These are phyloP conservation scores for Aspergillus sp. DNA, from an alignment of 2,329 filamentous ascomycete genomes.

Conservation along the genomic window DNA sequence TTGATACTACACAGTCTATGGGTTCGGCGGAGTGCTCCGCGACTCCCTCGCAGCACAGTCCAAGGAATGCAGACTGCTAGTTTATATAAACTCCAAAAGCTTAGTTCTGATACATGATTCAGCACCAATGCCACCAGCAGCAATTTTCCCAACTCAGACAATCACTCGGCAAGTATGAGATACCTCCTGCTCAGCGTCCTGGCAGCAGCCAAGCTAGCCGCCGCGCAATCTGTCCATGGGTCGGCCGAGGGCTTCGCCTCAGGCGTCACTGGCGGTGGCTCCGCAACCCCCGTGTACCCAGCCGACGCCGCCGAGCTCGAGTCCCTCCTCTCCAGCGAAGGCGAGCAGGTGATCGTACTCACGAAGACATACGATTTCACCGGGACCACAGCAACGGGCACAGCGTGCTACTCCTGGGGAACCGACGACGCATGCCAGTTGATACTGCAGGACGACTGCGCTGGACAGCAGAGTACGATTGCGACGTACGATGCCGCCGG, in stretches of 20 bases:
- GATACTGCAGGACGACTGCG: conserved; percentile 60
- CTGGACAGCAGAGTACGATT: conserved; percentile 55
- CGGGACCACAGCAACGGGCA: conserved; percentile 22
- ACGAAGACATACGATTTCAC: conserved; percentile 48
- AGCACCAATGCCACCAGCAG: neutral
- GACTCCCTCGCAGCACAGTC: too few species aligned
- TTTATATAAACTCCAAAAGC: neutral
- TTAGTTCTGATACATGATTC: neutral
- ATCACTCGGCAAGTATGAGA: neutral
- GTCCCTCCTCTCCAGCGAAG: conserved; percentile 58
- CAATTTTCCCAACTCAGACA: neutral
- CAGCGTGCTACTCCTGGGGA: conserved; percentile 36
- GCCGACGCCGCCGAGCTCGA: conserved; percentile 58
- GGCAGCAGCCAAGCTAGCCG: neutral
- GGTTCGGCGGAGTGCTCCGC: too few species aligned
- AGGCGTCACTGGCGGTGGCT: conserved; percentile 63
- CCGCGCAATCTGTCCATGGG: conserved; percentile 22
- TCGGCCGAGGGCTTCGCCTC: conserved; percentile 50
- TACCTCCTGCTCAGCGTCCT: neutral
- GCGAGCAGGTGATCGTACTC: conserved; percentile 62
- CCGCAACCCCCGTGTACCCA: conserved; percentile 57
- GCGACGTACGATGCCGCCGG: conserved; percentile 54
- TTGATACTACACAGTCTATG: too few species aligned
- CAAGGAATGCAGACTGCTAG: neutral
- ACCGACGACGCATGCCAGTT: conserved; percentile 48